A percentile compares a stretch with the other conserved stretches of the same genome.
Evolutionary conservation across 495 filamentous ascomycete species (phyloP).

Genomic region (Trichoderma gamsii): DNA sequence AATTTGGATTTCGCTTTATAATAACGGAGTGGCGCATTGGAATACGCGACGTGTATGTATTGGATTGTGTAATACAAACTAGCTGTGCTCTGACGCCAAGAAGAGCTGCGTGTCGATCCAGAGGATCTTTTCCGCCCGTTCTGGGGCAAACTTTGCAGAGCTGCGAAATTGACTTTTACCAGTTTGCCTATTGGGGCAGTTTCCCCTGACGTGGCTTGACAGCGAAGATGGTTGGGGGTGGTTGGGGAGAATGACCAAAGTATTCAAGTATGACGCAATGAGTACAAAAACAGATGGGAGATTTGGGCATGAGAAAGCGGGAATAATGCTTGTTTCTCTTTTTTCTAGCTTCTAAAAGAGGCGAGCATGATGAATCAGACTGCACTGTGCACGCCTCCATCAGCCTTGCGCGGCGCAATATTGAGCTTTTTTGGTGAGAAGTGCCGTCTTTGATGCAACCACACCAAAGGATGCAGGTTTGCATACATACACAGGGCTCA

Average conservation of each 20-base stretch:
- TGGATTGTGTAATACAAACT: too few species aligned
- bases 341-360: not conserved
- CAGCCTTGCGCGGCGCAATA: not conserved
- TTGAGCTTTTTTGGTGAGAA: not conserved
- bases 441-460: too few species aligned
- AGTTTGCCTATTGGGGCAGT: conserved; percentile 1
- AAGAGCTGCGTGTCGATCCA: not conserved
- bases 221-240: not conserved
- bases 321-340: not conserved
- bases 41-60: too few species aligned
- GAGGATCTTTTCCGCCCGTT: not conserved
- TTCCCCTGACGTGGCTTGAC: not conserved
- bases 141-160: not conserved
- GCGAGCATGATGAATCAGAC: not conserved
- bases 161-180: not conserved
- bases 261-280: not conserved
- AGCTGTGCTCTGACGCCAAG: not conserved
- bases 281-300: not conserved
- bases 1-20: too few species aligned
- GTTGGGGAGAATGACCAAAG: not conserved
- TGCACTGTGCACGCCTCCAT: not conserved
- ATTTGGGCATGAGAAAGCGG: not conserved
- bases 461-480: too few species aligned
- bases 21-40: too few species aligned
- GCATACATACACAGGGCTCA: too few species aligned